These are phyloP conservation scores for Colletotrichum sansevieriae DNA, from an alignment of 2,329 filamentous ascomycete genomes.

Conservation along the genomic window DNA sequence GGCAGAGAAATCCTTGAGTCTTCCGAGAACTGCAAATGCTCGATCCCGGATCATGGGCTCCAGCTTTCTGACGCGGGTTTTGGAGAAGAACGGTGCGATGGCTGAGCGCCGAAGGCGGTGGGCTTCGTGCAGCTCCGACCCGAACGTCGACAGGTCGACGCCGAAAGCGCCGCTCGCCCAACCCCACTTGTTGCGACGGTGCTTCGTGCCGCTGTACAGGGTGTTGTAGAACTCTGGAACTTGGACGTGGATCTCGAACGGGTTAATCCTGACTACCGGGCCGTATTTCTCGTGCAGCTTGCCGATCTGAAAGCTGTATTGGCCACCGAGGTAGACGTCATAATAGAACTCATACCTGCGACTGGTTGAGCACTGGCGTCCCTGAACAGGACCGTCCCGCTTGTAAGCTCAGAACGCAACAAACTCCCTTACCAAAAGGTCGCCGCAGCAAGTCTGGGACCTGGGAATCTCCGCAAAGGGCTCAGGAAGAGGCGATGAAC, in stretches of 20 bases:
- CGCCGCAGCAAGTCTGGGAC: slow-evolving; percentile 44
- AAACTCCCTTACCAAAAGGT: slow-evolving; percentile 6
- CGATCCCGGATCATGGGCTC: slow-evolving; percentile 28
- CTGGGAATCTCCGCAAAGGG: slow-evolving; percentile 44
- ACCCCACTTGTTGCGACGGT: slow-evolving; percentile 20
- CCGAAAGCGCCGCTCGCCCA: slow-evolving; percentile 41
- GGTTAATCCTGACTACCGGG: slow-evolving; percentile 55
- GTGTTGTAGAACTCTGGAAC: slow-evolving; percentile 46
- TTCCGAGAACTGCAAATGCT: too few relatives aligned
- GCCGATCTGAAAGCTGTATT: slow-evolving; percentile 48
- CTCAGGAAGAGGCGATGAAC: slow-evolving; percentile 44
- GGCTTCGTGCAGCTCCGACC: slow-evolving; percentile 51
- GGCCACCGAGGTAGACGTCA: slow-evolving; percentile 46
- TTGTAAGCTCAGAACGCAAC: too few relatives aligned
- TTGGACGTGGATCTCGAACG: slow-evolving; percentile 47
- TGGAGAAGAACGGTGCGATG: slow-evolving; percentile 52
- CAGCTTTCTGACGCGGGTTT: not conserved
- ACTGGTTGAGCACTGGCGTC: too few relatives aligned
- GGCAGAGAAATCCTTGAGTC: too few relatives aligned
- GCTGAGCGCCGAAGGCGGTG: slow-evolving; percentile 51
- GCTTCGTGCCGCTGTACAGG: slow-evolving; percentile 41
- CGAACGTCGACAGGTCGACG: not conserved
- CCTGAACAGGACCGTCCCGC: not conserved
- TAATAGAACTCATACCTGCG: slow-evolving; percentile 50
- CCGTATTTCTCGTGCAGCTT: slow-evolving; percentile 53